Evolutionary conservation across 345 rosid species (phyloP), one percentile per base, ranked within the genome.

Genomic region (Populus deltoides): DNA sequence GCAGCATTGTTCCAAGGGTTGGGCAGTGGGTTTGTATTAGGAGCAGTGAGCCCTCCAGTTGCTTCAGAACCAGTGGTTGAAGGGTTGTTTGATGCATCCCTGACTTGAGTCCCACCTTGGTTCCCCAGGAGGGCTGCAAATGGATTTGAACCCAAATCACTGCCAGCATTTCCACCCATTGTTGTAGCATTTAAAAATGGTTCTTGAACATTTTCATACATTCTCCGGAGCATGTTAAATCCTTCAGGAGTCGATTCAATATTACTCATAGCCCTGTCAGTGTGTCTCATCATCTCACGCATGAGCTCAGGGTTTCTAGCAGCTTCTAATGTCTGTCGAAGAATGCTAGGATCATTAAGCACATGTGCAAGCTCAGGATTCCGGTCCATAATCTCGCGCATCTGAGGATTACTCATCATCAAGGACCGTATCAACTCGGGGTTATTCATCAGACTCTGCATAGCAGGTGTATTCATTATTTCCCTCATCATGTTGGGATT

Each of bases 221-320:
- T 92, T 70, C 91, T 91, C 84, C 98, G 86, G 62, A 91, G 92
- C 91, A 89, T 89, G 86, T 90, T 92, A 83, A 91, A 90, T 49
- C 94, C 94, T 85, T 89, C 97, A 1, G 94, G 97, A 77, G 91
- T 87, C 69, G 96, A 87, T 83, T 91, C 91, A 65, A 90, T 92
- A 73, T 94, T 94, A 80, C 97, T 92, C 94, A 89, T 91, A 1
- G 93, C 96, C 76, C 93, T 86, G 75, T 89, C 93, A 3, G 92
- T 88, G 82, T 92, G 88, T 68, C 93, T 83, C 92, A 89, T 90
- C 97, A 91, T 89, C 82, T 94, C 97, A 66, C 94, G 92, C 94
- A 94, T 94, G 53, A 92, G 92, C 83, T 92, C 98, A 2, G 94
- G 94, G 71, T 92, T 92, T 83, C 94, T 87, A 6, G 97, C 92